phyloP scores from a whole-genome alignment of 2,329 filamentous ascomycete species.

The Orbilia javanica region DNA sequence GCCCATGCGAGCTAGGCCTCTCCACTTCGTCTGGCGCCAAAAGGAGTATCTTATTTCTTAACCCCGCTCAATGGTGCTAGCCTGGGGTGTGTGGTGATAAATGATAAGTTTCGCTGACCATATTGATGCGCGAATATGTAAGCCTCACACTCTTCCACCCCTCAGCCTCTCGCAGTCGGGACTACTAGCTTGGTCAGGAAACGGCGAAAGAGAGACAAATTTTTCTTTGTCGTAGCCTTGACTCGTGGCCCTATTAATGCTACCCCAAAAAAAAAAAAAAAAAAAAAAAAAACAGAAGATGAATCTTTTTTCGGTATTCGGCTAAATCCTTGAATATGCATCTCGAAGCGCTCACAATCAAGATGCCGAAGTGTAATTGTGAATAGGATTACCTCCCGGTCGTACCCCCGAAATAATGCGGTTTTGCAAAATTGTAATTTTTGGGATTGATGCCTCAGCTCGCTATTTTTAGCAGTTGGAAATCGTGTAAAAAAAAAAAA shows the following conservation, averaged over 20 bases:
- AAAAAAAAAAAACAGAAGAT: too few relatives aligned
- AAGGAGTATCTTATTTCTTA: constrained; percentile 33
- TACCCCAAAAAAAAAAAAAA: too few relatives aligned
- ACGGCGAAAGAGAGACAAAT: constrained; percentile 39
- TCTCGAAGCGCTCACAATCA: constrained; percentile 41
- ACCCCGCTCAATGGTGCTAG: constrained; percentile 32
- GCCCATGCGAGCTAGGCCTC: constrained; percentile 41
- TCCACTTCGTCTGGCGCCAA: constrained; percentile 25
- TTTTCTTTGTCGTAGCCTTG: constrained; percentile 37
- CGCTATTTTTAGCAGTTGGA: constrained; percentile 49
- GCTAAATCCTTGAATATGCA: constrained; percentile 55
- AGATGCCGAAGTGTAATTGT: constrained; percentile 18
- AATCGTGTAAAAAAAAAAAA: constrained; percentile 2
- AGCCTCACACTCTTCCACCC: constrained; percentile 33
- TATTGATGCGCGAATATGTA: constrained; percentile 46
- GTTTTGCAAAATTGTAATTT: constrained; percentile 52
- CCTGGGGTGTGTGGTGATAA: background rate
- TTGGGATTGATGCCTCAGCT: constrained; percentile 39
- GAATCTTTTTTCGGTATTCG: constrained; percentile 30
- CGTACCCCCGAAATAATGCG: constrained; percentile 10
- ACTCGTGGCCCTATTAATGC: too few relatives aligned
- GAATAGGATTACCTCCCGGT: constrained; percentile 12
- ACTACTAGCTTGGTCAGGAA: constrained; percentile 42
- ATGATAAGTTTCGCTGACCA: constrained; percentile 38
- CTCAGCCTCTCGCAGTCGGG: constrained; percentile 56